Evolutionary conservation across 2,329 filamentous ascomycete species (phyloP), one percentile per base, ranked within the genome.

Genomic region (Verticillium isaacii): DNA sequence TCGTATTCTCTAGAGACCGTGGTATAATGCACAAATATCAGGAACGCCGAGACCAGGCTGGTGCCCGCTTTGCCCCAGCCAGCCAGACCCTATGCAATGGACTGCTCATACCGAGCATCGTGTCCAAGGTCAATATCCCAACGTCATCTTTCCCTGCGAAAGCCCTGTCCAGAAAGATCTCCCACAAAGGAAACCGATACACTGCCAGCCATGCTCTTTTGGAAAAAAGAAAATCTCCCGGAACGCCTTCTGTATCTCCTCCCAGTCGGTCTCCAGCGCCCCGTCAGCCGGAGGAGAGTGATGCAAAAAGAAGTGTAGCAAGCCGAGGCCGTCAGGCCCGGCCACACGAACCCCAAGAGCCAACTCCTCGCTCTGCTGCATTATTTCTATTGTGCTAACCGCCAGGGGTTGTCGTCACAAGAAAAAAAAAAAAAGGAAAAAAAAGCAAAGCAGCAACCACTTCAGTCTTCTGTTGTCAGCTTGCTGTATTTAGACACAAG

Each of bases 401-500:
- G 45, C 19, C 23, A 50, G 19, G 9, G n/a, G 8, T 12, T 25
- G n/a, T 50, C 19, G 19, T 50, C n/a, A 14, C 45, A n/a, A 50
- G 39, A 50, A 11, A 11, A 12, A 4, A 23, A 23, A 25, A n/a
- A n/a, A 23, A 50, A 50, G 39, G 25, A 11, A 11, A 12, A 1
- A 23, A 23, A 25, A n/a, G 19, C 14, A 50, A 7, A 9, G 5
- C 2, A 9, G 12, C 25, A 9, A n/a, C 17, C 39, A 15, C 17
- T 8, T 50, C 45, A 50, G 25, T 56, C 29, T 11, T 56, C 34
- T 41, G 68, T 64, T 15, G 73, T 65, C 12, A 75, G 65, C 23
- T 67, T 73, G 56, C 70, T 71, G 66, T 79, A 78, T 60, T 77
- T 79, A 57, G 69, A 67, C 2, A 82, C 79, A 19, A 86, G 73